Evolutionary conservation across 2,329 filamentous ascomycete genomes (phyloP), one percentile per base, ranked within the genome.

Genomic region (Pseudogymnoascus sp.): DNA sequence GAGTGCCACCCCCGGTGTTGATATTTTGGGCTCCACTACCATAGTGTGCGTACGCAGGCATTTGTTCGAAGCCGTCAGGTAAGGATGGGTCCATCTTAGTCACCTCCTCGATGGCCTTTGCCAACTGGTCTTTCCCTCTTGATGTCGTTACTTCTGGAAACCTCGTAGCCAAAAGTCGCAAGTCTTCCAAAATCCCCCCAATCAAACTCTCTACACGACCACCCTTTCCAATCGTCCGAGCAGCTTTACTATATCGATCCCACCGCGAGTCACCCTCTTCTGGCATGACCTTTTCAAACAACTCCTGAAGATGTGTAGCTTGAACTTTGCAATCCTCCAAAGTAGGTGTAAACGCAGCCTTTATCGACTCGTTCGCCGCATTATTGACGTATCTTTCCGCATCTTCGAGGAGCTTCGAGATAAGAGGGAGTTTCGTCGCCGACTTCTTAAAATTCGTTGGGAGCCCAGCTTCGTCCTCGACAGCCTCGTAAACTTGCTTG

Each of bases 191-290:
- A 58, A 66, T 62, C 4, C 64, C 60, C 33, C n/a, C 41, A 53
- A 64, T 22, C 35, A 66, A 50, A 58, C 11, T 60, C 37, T 66
- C 62, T 6, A 64, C 63, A 39, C 61, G 50, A 37, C 62, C 59
- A 8, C 62, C 60, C 14, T 65, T 63, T 7, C 63, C 62, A 60
- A 66, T 60, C 2, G 39, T 61, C 43, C 60, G 18, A 59, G 58
- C 59, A 59, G 64, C 64, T 62, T 61, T 62, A 12, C 59, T 3
- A 61, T 66, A 66, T 60, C 60, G 60, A 43, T 64, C 60, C 37
- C 14, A 43, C 15, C 62, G 57, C 11, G 63, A 64, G 36, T 58
- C 59, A 47, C 15, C 25, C 4, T 60, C 61, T 60, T 39, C 30
- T 57, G 60, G 61, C 12, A 64, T 63, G 25, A 66, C 63, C 33